Evolutionary conservation across 306 rosid genomes (phyloP), one percentile per base, ranked within the genome.

Genomic region (Gillenia trifoliata): DNA sequence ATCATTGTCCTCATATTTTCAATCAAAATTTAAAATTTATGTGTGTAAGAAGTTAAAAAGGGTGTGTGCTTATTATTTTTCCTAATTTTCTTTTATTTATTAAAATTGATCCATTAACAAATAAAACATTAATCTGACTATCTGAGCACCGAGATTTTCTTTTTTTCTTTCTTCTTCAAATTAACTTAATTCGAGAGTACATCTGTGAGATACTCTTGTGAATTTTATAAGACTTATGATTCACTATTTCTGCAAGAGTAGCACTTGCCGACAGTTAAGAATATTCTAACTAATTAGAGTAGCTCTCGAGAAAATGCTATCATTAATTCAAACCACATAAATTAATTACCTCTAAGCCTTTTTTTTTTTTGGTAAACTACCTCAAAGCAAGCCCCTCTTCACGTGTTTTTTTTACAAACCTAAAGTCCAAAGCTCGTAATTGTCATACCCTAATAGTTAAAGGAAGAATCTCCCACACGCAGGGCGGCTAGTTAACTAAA

Each of bases 1-100:
- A 75, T 69, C 79, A 29, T 30, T 63, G 33, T 75, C 83, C 28
- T 47, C 68, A 36, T 6, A 52, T 66, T 66, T 8, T 57, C 36
- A 36, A 56, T 34, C 2, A 54, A 22, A 13, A 6, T n/a, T 3
- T n/a, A n/a, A n/a, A n/a, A n/a, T n/a, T n/a, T n/a, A n/a, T n/a
- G n/a, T n/a, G n/a, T n/a, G n/a, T n/a, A n/a, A n/a, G n/a, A n/a
- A n/a, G n/a, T n/a, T n/a, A n/a, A n/a, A n/a, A n/a, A n/a, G n/a
- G n/a, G n/a, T n/a, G n/a, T n/a, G n/a, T n/a, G n/a, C n/a, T n/a
- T n/a, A n/a, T n/a, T n/a, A n/a, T n/a, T n/a, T n/a, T n/a, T n/a
- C n/a, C n/a, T n/a, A n/a, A n/a, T n/a, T 29, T 34, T 36, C n/a
- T 54, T 11, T 31, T 70, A 31, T 8, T 66, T 50, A 25, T 2